A percentile compares a stretch with the other conserved stretches of the same genome.
These are phyloP conservation scores for Puya raimondii DNA, from an alignment of 176 grass and related monocot species.

Conservation along the genomic window DNA sequence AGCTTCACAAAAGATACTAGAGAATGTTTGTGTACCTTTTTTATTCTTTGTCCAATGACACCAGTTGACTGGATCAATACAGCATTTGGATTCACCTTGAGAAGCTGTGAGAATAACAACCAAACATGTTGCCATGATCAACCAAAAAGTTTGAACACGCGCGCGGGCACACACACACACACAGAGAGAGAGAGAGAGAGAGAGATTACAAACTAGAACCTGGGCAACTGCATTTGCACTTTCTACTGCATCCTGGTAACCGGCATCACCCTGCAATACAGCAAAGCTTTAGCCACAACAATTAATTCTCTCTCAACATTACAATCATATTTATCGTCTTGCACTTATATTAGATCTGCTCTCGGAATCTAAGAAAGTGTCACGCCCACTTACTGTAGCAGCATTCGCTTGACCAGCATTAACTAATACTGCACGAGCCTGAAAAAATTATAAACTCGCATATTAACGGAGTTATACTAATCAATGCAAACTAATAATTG, in stretches of 20 bases:
- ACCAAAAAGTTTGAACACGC: background rate
- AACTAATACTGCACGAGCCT: slow-evolving; percentile 84
- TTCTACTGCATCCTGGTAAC: slow-evolving; percentile 85
- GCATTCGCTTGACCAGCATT: slow-evolving; percentile 99
- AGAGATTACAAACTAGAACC: slow-evolving; percentile 24
- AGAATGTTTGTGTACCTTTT: slow-evolving; percentile 41
- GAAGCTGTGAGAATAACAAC: slow-evolving; percentile 41
- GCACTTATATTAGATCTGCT: background rate
- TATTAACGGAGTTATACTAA: background rate
- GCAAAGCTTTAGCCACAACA: slow-evolving; percentile 16
- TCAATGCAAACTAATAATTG: background rate
- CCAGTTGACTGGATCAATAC: slow-evolving; percentile 93
- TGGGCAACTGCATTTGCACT: slow-evolving; percentile 85
- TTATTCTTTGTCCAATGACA: slow-evolving; percentile 95
- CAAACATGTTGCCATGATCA: slow-evolving; percentile 13
- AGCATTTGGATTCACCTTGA: slow-evolving; percentile 48
- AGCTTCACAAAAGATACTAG: slow-evolving; percentile 1
- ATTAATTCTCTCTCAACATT: slow-evolving; percentile 19
- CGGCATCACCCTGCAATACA: slow-evolving; percentile 59
- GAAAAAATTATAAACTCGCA: slow-evolving; percentile 8
- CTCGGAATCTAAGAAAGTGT: slow-evolving; percentile 11
- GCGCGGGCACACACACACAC: no score
- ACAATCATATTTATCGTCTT: background rate
- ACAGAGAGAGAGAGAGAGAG: background rate
- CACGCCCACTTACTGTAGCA: slow-evolving; percentile 77